These are phyloP conservation scores for Sporisorium reilianum DNA, from an alignment of 1,284 basidiomycete genomes.

Conservation along the genomic window DNA sequence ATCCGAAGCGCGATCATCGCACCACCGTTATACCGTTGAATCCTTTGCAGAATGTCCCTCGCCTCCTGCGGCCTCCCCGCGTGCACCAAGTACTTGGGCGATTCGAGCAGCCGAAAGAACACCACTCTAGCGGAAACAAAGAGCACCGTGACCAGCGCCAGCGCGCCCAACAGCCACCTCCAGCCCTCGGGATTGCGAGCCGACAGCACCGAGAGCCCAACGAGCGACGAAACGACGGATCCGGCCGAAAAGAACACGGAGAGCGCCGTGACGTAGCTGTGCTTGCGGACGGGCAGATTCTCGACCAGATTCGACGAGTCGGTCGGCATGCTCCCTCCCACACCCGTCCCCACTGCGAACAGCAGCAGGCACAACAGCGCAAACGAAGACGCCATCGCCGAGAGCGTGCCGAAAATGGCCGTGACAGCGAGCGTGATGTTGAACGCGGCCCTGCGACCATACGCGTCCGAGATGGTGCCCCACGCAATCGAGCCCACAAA, in stretches of 20 bases:
- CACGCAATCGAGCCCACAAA: constrained; percentile 85
- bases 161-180: constrained; percentile 47
- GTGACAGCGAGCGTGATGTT: constrained; percentile 92
- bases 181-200: constrained; percentile 35
- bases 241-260: constrained; percentile 78
- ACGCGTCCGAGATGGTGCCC: constrained; percentile 69
- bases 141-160: constrained; percentile 75
- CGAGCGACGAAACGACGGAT: constrained; percentile 42
- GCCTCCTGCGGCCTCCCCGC: constrained; percentile 57
- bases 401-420: constrained; percentile 85
- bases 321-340: constrained; percentile 87
- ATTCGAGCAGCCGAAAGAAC: constrained; percentile 91
- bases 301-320: constrained; percentile 94
- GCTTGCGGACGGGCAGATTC: constrained; percentile 89
- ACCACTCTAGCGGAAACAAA: constrained; percentile 86
- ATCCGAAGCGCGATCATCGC: constrained; percentile 31
- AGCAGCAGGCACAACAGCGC: constrained; percentile 79
- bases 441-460: constrained; percentile 87
- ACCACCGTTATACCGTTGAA: constrained; percentile 54
- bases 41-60: constrained; percentile 54
- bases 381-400: constrained; percentile 83
- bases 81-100: constrained; percentile 73
- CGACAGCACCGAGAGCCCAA: constrained; percentile 54
- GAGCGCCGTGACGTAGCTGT: constrained; percentile 92
- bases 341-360: constrained; percentile 89